Evolutionary conservation across 2,329 filamentous ascomycete species (phyloP).

Genomic region (Fusarium annulatum): DNA sequence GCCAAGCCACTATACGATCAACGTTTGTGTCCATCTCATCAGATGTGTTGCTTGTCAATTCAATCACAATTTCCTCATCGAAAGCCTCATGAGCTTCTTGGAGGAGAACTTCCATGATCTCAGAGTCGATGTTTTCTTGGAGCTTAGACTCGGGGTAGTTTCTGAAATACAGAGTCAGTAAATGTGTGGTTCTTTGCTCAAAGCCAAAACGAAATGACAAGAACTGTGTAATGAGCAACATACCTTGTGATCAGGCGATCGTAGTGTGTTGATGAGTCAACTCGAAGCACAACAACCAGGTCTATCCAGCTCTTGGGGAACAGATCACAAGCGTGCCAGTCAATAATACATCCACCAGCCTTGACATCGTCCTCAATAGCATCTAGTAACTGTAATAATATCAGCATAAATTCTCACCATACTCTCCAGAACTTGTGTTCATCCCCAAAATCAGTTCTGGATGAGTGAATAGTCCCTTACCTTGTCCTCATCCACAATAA

Average conservation of each 20-base stretch:
- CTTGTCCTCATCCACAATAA: constrained; percentile 97
- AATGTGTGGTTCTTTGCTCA: not conserved
- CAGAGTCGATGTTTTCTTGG: constrained; percentile 94
- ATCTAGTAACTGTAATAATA: constrained; percentile 75
- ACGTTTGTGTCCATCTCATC: constrained; percentile 92
- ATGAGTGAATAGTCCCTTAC: constrained; percentile 56
- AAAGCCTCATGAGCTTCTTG: constrained; percentile 92
- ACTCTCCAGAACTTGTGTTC: not conserved
- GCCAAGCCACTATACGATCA: constrained; percentile 84
- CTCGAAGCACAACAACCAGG: constrained; percentile 89
- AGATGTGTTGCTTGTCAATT: constrained; percentile 82
- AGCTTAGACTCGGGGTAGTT: constrained; percentile 89
- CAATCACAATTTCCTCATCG: constrained; percentile 87
- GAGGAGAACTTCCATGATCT: constrained; percentile 95
- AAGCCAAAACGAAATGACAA: not conserved
- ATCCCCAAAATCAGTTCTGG: not conserved
- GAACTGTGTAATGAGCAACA: constrained; percentile 16
- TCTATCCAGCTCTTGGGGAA: constrained; percentile 96
- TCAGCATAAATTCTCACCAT: constrained; percentile 4
- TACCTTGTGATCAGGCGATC: constrained; percentile 83
- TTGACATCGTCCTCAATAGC: constrained; percentile 85
- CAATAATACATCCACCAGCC: constrained; percentile 86
- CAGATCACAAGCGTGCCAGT: constrained; percentile 98
- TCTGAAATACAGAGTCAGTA: constrained; percentile 52
- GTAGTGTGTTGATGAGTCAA: constrained; percentile 82